phyloP scores from a whole-genome alignment of 345 rosid genomes.

The Sonneratia alba region DNA sequence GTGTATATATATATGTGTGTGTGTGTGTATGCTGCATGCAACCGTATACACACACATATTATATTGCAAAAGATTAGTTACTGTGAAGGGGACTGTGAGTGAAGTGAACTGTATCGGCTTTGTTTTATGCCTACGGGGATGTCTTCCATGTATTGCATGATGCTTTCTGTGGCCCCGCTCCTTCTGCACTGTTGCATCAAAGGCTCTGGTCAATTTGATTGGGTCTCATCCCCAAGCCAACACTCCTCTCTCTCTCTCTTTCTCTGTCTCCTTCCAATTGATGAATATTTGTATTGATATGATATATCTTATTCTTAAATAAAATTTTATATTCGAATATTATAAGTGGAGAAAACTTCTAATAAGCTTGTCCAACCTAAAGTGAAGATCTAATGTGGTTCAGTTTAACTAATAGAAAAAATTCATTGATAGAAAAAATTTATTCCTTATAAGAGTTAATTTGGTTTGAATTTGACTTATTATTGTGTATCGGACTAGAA shows the following conservation, averaged over 20 bases:
- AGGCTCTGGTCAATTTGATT: conserved; percentile 3
- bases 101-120: background rate
- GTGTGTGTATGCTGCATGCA: background rate
- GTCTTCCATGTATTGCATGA: background rate
- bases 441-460: background rate
- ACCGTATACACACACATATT: too few relatives aligned
- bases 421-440: too few relatives aligned
- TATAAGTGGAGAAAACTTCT: too few relatives aligned
- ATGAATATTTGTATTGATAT: background rate
- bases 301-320: too few relatives aligned
- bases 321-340: too few relatives aligned
- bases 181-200: background rate
- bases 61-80: background rate
- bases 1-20: too few relatives aligned
- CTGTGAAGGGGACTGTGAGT: background rate
- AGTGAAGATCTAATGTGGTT: too few relatives aligned
- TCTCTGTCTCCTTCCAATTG: background rate
- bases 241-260: background rate
- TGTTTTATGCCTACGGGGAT: background rate
- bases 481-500: too few relatives aligned
- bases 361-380: too few relatives aligned
- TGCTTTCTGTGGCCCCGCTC: conserved; percentile 2
- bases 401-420: too few relatives aligned
- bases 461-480: too few relatives aligned
- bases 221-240: background rate